Percentiles rank a stretch among this genome's conserved stretches.
Conservation (phyloP, 1,139 yeast genomes). For the Diutina catenulata region DNA sequence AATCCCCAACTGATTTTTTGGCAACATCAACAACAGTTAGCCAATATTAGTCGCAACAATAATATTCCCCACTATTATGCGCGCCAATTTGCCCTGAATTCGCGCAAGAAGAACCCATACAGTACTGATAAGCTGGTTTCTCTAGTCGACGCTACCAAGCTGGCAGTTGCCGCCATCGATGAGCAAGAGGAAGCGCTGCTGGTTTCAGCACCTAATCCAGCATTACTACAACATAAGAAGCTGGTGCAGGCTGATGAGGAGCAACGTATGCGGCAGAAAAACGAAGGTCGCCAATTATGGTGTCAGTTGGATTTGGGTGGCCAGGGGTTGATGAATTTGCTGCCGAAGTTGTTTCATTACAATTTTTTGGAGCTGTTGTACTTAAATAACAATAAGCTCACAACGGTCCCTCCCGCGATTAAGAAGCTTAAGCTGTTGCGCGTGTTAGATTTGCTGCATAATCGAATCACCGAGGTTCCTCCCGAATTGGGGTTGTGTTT, state of each 20-base stretch:
- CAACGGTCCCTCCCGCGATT: conserved; percentile 56
- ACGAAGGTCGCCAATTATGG: conserved; percentile 79
- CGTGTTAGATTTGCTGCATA: conserved; percentile 77
- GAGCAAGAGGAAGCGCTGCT: conserved; percentile 24
- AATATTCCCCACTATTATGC: conserved; percentile 81
- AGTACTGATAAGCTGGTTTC: conserved; percentile 31
- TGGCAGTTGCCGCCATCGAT: conserved; percentile 31
- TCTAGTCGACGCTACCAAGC: conserved; percentile 45
- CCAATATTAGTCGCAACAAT: conserved; percentile 63
- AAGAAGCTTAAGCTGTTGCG: conserved; percentile 62
- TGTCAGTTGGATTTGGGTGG: conserved; percentile 89
- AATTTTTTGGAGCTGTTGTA: conserved; percentile 79
- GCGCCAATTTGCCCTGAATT: conserved; percentile 78
- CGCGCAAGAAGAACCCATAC: conserved; percentile 42
- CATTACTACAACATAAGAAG: conserved; percentile 54
- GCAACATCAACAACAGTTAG: conserved; percentile 82
- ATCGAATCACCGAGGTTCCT: conserved; percentile 61
- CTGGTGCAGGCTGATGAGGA: conserved; percentile 64
- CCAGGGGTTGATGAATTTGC: conserved; percentile 63
- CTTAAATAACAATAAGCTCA: conserved; percentile 75
- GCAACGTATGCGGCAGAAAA: conserved; percentile 58
- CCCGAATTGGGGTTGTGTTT: conserved; percentile 73
- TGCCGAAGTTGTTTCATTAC: conserved; percentile 70
- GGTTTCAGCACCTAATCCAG: conserved; percentile 15
- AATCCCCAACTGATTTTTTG: conserved; percentile 51